Evolutionary conservation across 2,329 filamentous ascomycete species (phyloP).

Genomic region (Coniochaeta prunicola): DNA sequence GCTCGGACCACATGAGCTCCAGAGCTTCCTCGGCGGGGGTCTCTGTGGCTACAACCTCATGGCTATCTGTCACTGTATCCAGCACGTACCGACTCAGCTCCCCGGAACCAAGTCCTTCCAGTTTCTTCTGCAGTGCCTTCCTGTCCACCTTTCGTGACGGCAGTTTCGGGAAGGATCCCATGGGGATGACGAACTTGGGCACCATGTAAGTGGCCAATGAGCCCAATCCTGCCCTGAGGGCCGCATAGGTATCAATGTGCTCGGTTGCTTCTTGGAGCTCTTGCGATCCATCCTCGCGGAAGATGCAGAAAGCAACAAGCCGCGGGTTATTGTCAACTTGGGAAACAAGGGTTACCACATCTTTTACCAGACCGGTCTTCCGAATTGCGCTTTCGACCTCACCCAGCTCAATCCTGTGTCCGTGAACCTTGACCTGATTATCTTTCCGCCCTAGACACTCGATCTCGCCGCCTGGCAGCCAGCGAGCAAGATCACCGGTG

Average conservation of each 20-base stretch:
- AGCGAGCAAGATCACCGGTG: conserved; percentile 7
- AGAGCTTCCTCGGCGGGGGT: conserved; percentile 4
- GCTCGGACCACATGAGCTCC: conserved; percentile 5
- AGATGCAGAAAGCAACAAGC: background rate
- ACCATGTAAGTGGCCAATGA: conserved; percentile 19
- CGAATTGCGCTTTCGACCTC: conserved; percentile 4
- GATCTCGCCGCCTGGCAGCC: conserved; percentile 2
- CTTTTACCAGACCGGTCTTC: background rate
- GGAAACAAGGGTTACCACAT: background rate
- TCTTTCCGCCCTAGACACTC: conserved; percentile 4
- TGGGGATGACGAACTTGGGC: conserved; percentile 16
- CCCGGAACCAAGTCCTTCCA: conserved; percentile 5
- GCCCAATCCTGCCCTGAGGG: conserved; percentile 7
- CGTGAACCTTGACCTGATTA: conserved; percentile 1
- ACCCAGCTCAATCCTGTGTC: background rate
- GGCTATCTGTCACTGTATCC: background rate
- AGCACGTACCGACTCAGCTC: conserved; percentile 4
- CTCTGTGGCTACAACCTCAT: conserved; percentile 4
- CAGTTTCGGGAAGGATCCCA: conserved; percentile 14
- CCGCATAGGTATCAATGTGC: background rate
- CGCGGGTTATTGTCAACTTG: background rate
- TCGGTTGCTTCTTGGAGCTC: background rate
- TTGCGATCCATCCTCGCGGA: background rate
- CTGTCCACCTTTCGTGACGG: conserved; percentile 20
- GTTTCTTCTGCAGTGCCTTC: conserved; percentile 11